These are phyloP conservation scores for Apophysomyces variabilis DNA, from an alignment of 371 early-diverging fungal species.

Conservation along the genomic window DNA sequence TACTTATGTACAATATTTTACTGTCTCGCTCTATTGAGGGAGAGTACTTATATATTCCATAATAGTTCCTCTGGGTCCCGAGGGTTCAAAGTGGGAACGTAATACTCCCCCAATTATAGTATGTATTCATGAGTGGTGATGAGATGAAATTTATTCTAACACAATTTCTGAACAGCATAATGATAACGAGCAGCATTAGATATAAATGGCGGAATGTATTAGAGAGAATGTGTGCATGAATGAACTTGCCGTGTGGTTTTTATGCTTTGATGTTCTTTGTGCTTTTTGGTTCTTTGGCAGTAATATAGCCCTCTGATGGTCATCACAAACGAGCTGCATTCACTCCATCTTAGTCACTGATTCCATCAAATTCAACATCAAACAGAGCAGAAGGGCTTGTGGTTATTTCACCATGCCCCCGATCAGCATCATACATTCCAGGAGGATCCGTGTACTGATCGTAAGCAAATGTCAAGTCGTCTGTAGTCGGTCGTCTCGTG, in stretches of 20 bases:
- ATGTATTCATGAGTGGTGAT: neutral
- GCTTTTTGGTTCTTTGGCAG: neutral
- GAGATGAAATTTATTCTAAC: too few relatives aligned
- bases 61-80: slow-evolving; percentile 74
- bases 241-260: neutral
- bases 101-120: slow-evolving; percentile 67
- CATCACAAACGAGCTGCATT: too few relatives aligned
- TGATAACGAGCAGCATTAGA: neutral
- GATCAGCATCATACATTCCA: neutral
- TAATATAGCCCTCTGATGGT: neutral
- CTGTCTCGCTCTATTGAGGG: neutral
- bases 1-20: slow-evolving; percentile 59
- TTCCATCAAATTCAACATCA: neutral
- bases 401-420: neutral
- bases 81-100: slow-evolving; percentile 88
- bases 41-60: slow-evolving; percentile 1
- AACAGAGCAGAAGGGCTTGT: neutral
- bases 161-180: neutral
- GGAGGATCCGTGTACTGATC: slow-evolving; percentile 3
- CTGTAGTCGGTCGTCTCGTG: neutral
- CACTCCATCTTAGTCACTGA: neutral
- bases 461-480: neutral
- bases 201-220: neutral
- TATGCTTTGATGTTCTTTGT: neutral
- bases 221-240: neutral